A percentile compares a stretch with the other conserved stretches of the same genome.
Conservation (phyloP, 2,329 filamentous ascomycete species). For the Plenodomus tracheiphilus region DNA sequence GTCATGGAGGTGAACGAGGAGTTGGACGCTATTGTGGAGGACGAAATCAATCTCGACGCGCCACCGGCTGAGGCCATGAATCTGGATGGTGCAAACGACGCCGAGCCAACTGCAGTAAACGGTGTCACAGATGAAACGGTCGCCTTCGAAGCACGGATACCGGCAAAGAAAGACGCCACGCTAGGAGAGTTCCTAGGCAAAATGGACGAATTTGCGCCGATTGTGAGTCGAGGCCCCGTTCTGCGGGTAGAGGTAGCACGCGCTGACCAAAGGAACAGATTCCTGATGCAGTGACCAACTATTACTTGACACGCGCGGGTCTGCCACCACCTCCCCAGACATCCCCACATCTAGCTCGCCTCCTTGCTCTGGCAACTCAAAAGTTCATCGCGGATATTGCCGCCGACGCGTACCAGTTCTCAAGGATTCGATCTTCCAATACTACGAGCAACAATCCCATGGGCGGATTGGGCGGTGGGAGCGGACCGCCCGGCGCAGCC, state of each 20-base stretch:
- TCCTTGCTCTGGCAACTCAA: constrained; percentile 95
- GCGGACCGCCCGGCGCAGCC: constrained; percentile 65
- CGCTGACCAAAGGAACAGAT: constrained; percentile 63
- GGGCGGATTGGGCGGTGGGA: constrained; percentile 69
- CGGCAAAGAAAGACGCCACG: constrained; percentile 87
- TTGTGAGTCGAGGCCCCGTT: constrained; percentile 63
- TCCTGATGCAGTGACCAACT: constrained; percentile 94
- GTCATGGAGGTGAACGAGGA: constrained; percentile 41
- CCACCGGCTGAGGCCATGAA: constrained; percentile 46
- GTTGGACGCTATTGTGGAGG: constrained; percentile 47
- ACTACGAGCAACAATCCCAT: constrained; percentile 89
- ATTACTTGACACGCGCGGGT: constrained; percentile 95
- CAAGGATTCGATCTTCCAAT: constrained; percentile 90
- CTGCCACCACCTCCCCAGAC: constrained; percentile 91
- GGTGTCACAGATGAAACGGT: constrained; percentile 49
- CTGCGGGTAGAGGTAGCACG: neutral
- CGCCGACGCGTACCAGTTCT: constrained; percentile 97
- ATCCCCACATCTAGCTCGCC: constrained; percentile 84
- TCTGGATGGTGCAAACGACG: constrained; percentile 46
- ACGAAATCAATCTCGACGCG: constrained; percentile 45
- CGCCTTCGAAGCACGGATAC: constrained; percentile 64
- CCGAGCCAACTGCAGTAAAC: constrained; percentile 40
- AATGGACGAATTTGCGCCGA: constrained; percentile 98
- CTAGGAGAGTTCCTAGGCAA: constrained; percentile 90
- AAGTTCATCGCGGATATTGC: constrained; percentile 99